These are phyloP conservation scores for Aspergillus bombycis DNA, from an alignment of 2,329 filamentous ascomycete genomes.

Conservation along the genomic window DNA sequence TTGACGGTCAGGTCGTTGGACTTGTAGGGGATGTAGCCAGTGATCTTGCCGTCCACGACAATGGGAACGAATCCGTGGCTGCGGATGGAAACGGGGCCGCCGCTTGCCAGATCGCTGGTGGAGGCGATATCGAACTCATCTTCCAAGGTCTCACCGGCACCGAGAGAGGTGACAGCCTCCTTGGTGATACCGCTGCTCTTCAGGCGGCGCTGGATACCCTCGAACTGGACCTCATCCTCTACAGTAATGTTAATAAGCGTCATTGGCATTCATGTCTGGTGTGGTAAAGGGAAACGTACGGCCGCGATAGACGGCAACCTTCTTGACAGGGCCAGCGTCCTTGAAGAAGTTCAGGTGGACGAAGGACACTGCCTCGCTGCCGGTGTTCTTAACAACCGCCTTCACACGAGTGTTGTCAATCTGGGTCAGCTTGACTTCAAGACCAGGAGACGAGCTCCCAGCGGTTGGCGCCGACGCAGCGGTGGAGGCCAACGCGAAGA, in stretches of 20 bases:
- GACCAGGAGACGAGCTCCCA: conserved; percentile 14
- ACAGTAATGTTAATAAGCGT: conserved; percentile 11
- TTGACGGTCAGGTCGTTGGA: conserved; percentile 62
- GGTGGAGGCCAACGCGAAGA: conserved; percentile 26
- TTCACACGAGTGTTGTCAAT: conserved; percentile 39
- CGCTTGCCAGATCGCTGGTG: conserved; percentile 45
- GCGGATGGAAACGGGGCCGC: conserved; percentile 60
- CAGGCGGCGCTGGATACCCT: conserved; percentile 35
- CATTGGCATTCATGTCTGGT: neutral
- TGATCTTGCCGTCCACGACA: conserved; percentile 56
- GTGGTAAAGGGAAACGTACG: conserved; percentile 20
- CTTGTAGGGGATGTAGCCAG: conserved; percentile 59
- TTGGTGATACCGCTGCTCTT: conserved; percentile 31
- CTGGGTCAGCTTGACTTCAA: conserved; percentile 37
- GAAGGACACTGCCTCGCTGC: conserved; percentile 35
- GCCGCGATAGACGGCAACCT: conserved; percentile 37
- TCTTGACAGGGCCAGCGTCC: conserved; percentile 39
- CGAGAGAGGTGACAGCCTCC: conserved; percentile 34
- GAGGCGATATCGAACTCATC: conserved; percentile 41
- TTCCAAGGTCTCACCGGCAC: conserved; percentile 31
- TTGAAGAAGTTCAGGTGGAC: conserved; percentile 43
- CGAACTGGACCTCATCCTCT: conserved; percentile 36
- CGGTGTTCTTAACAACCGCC: conserved; percentile 40
- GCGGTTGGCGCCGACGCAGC: conserved; percentile 22
- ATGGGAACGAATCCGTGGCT: conserved; percentile 61